Percentiles rank a stretch among this genome's conserved stretches.
Conservation (phyloP, 208 protist genomes). For the Crithidia expoeki region DNA sequence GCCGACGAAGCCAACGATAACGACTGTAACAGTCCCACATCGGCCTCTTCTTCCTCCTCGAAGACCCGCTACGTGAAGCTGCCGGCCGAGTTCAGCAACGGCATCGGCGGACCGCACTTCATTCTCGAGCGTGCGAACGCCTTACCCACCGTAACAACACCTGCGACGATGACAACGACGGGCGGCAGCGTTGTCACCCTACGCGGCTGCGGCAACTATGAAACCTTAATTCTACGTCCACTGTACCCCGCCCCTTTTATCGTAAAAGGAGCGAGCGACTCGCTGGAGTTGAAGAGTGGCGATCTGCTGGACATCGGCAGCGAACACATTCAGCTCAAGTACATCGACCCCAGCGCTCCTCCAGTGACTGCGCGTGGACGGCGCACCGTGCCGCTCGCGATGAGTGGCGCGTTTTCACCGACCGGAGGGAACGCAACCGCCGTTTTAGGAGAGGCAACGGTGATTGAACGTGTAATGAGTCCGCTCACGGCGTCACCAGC, state of each 20-base stretch:
- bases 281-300: slow-evolving; percentile 49
- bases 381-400: slow-evolving; percentile 6
- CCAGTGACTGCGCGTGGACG: slow-evolving; percentile 30
- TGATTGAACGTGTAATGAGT: slow-evolving; percentile 3
- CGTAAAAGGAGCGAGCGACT: slow-evolving; percentile 1
- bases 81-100: slow-evolving; percentile 22
- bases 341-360: slow-evolving; percentile 59
- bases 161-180: too few species aligned
- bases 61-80: slow-evolving; percentile 14
- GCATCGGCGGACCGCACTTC: slow-evolving; percentile 35
- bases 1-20: not conserved
- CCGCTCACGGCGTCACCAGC: not conserved
- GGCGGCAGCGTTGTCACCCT: slow-evolving; percentile 9
- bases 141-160: too few species aligned
- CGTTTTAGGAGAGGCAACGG: not conserved
- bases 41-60: not conserved
- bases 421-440: not conserved
- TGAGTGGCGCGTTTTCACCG: not conserved
- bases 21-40: not conserved
- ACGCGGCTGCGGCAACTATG: slow-evolving; percentile 9
- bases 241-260: slow-evolving; percentile 1
- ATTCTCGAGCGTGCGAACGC: slow-evolving; percentile 32
- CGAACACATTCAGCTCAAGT: slow-evolving; percentile 63
- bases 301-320: slow-evolving; percentile 63
- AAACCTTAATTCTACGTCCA: slow-evolving; percentile 23